These are phyloP conservation scores for Phyllosticta citribraziliensis DNA, from an alignment of 2,329 filamentous ascomycete genomes.

Conservation along the genomic window DNA sequence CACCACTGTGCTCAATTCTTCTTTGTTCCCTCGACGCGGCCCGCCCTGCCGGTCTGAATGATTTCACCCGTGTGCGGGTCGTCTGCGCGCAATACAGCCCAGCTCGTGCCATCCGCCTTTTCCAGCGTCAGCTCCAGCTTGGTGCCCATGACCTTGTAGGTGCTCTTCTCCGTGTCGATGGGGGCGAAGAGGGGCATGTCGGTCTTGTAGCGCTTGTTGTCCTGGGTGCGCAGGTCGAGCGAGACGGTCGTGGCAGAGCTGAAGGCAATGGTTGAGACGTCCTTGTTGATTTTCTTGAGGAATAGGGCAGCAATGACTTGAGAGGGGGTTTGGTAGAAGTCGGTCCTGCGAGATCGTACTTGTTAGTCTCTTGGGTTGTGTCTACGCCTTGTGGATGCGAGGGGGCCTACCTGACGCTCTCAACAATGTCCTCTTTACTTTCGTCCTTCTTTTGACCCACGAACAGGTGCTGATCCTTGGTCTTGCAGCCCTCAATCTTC, in stretches of 20 bases:
- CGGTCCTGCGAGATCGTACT: conserved; percentile 45
- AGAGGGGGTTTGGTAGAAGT: conserved; percentile 88
- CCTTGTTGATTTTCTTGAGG: conserved; percentile 92
- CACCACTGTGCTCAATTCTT: neutral
- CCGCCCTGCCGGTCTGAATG: conserved; percentile 74
- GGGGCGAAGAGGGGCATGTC: conserved; percentile 64
- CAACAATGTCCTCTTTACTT: conserved; percentile 62
- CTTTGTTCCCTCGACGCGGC: neutral
- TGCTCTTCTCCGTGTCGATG: conserved; percentile 66
- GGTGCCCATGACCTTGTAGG: conserved; percentile 74
- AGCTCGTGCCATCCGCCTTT: conserved; percentile 66
- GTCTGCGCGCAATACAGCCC: conserved; percentile 76
- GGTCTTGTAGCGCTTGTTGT: conserved; percentile 71
- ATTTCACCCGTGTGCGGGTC: conserved; percentile 68
- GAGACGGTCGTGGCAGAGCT: conserved; percentile 48
- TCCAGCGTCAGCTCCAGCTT: conserved; percentile 74
- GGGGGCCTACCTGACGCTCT: conserved; percentile 57
- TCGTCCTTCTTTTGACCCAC: conserved; percentile 58
- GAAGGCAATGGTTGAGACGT: conserved; percentile 64
- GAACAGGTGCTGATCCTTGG: conserved; percentile 74
- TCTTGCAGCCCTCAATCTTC: conserved; percentile 85
- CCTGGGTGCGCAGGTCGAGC: conserved; percentile 77
- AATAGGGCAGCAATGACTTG: conserved; percentile 87
- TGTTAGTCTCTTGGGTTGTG: neutral
- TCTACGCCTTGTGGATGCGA: conserved; percentile 8